Conservation (phyloP, 306 rosid genomes). For the Cyclanthera cordifolia region DNA sequence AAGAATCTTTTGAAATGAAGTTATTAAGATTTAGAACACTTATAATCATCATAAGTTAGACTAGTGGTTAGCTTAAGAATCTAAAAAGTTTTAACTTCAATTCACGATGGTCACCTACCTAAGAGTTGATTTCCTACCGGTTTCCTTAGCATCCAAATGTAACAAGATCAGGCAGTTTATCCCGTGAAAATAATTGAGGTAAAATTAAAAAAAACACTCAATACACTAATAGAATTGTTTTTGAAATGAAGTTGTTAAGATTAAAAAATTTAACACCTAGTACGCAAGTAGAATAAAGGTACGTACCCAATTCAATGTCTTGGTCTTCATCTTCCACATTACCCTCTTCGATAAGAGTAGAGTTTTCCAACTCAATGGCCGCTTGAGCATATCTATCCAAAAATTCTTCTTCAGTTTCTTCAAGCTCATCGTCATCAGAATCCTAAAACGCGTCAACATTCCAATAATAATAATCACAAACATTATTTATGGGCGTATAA, state of each 20-base stretch:
- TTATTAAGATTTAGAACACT: too few relatives aligned
- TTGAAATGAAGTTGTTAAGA: not conserved
- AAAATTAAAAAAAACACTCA: too few relatives aligned
- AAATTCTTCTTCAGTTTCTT: conserved; percentile 77
- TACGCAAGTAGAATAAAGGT: not conserved
- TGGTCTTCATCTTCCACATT: conserved; percentile 57
- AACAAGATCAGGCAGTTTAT: too few relatives aligned
- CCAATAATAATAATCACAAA: not conserved
- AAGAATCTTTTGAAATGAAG: not conserved
- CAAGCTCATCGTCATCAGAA: conserved; percentile 62
- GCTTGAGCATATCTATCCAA: conserved; percentile 77
- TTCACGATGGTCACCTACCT: too few relatives aligned
- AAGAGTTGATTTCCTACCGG: too few relatives aligned
- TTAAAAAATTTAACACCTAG: not conserved
- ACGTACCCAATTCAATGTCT: conserved; percentile 51
- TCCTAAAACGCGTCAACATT: conserved; percentile 27
- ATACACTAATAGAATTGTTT: too few relatives aligned
- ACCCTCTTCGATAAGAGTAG: conserved; percentile 56
- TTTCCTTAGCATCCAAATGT: too few relatives aligned
- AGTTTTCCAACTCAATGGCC: conserved; percentile 62
- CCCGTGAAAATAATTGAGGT: too few relatives aligned
- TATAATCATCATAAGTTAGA: too few relatives aligned
- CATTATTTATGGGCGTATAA: not conserved
- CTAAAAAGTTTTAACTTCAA: too few relatives aligned
- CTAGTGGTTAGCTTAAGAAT: too few relatives aligned